phyloP scores from a whole-genome alignment of 192 early-diverging fungal species.

The Umbelopsis sp. region DNA sequence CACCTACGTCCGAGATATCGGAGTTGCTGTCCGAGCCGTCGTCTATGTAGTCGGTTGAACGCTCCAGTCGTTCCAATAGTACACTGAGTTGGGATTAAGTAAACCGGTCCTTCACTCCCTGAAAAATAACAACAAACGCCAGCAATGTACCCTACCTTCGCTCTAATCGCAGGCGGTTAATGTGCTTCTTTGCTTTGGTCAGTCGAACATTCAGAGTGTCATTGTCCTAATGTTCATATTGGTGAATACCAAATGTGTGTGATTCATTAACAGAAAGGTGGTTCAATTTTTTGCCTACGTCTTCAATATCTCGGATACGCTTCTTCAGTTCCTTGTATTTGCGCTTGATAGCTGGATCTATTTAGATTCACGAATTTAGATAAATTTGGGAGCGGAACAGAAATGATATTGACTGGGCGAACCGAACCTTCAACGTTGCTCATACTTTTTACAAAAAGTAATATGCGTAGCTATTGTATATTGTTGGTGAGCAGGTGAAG shows the following conservation, averaged over 20 bases:
- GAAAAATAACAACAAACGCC: too few relatives aligned
- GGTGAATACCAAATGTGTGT: neutral
- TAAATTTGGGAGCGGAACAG: neutral
- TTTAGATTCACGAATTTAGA: neutral
- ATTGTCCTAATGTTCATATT: slow-evolving; percentile 44
- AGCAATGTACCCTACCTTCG: slow-evolving; percentile 34
- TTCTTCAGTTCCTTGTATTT: slow-evolving; percentile 56
- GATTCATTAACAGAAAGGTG: neutral
- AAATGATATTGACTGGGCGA: too few relatives aligned
- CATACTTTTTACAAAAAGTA: too few relatives aligned
- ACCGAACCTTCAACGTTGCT: too few relatives aligned
- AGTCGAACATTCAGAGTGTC: slow-evolving; percentile 43
- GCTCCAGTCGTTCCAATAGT: slow-evolving; percentile 28
- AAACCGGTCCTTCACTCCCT: slow-evolving; percentile 12
- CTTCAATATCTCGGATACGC: slow-evolving; percentile 52
- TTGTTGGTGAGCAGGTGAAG: too few relatives aligned
- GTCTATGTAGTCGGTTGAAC: slow-evolving; percentile 19
- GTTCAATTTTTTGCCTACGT: slow-evolving; percentile 38
- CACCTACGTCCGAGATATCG: slow-evolving; percentile 9
- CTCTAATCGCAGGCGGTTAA: slow-evolving; percentile 50
- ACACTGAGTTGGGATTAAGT: slow-evolving; percentile 15
- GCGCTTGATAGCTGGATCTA: slow-evolving; percentile 32
- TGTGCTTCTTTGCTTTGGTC: slow-evolving; percentile 42
- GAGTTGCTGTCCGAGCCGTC: slow-evolving; percentile 19
- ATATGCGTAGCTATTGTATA: too few relatives aligned